phyloP scores from a whole-genome alignment of 768 basidiomycete genomes.

The Kwoniella dejecticola region DNA sequence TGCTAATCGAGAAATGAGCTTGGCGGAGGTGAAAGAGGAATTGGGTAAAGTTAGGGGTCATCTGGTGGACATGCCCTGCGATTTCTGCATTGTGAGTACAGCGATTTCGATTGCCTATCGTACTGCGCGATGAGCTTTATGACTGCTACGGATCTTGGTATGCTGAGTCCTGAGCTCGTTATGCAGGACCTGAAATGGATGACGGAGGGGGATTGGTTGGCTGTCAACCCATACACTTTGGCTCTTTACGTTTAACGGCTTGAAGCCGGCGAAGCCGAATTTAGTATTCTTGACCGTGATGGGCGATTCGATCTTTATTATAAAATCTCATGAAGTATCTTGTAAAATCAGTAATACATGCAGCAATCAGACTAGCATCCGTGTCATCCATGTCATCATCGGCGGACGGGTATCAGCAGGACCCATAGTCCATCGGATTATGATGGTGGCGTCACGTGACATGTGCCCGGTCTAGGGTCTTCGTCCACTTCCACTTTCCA shows the following conservation, averaged over 20 bases:
- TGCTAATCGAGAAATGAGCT: slow-evolving; percentile 64
- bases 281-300: no score
- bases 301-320: no score
- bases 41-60: slow-evolving; percentile 62
- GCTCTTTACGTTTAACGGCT: slow-evolving; percentile 31
- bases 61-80: slow-evolving; percentile 58
- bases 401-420: no score
- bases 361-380: no score
- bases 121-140: no score
- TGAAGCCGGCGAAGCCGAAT: no score
- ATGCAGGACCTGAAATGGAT: slow-evolving; percentile 39
- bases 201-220: slow-evolving; percentile 41
- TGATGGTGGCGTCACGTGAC: no score
- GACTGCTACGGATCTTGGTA: not conserved
- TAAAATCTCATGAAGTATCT: no score
- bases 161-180: not conserved
- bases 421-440: no score
- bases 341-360: no score
- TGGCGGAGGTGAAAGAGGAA: slow-evolving; percentile 74
- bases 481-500: not conserved
- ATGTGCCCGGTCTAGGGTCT: not conserved
- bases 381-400: no score
- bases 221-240: slow-evolving; percentile 34
- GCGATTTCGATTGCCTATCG: no score
- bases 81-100: slow-evolving; percentile 51